These are phyloP conservation scores for Blechomonas ayalai DNA, from an alignment of 208 protist species.

Conservation along the genomic window DNA sequence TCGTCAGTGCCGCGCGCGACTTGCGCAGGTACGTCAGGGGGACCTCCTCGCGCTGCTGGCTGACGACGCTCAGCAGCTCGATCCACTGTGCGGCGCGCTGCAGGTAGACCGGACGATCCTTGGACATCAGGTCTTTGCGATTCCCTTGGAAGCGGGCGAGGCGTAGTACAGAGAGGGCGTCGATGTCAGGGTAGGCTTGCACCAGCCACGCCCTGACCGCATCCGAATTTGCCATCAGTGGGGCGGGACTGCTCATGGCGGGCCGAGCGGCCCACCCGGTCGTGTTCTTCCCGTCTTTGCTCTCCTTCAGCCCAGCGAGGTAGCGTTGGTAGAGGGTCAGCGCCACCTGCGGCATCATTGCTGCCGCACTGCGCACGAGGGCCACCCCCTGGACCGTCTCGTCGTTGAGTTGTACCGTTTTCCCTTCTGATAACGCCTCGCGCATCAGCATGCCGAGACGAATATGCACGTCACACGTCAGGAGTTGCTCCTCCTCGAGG, in stretches of 20 bases:
- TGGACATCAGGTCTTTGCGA: constrained; percentile 64
- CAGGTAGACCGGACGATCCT: constrained; percentile 58
- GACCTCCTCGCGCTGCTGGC: constrained; percentile 45
- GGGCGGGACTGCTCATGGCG: constrained; percentile 4
- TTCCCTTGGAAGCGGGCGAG: constrained; percentile 59
- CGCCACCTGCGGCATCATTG: constrained; percentile 68
- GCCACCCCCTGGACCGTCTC: constrained; percentile 30
- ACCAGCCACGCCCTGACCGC: constrained; percentile 58
- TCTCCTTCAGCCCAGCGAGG: background rate
- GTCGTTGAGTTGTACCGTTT: constrained; percentile 28
- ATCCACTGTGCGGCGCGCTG: constrained; percentile 61
- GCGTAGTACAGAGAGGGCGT: constrained; percentile 53
- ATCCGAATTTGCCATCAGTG: constrained; percentile 2
- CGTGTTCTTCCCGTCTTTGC: constrained; percentile 1
- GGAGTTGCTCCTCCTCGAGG: constrained; percentile 38
- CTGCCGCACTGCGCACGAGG: constrained; percentile 38
- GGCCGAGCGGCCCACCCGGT: constrained; percentile 8
- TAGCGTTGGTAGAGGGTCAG: constrained; percentile 50
- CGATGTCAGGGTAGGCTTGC: constrained; percentile 56
- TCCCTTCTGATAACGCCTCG: constrained; percentile 64
- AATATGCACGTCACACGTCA: constrained; percentile 73
- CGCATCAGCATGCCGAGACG: constrained; percentile 69
- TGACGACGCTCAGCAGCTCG: constrained; percentile 49
- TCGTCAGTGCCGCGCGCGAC: constrained; percentile 57
- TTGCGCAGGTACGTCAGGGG: constrained; percentile 83